A percentile compares a stretch with the other conserved stretches of the same genome.
These are phyloP conservation scores for Penicillium sp. DNA, from an alignment of 2,329 filamentous ascomycete species.

Conservation along the genomic window DNA sequence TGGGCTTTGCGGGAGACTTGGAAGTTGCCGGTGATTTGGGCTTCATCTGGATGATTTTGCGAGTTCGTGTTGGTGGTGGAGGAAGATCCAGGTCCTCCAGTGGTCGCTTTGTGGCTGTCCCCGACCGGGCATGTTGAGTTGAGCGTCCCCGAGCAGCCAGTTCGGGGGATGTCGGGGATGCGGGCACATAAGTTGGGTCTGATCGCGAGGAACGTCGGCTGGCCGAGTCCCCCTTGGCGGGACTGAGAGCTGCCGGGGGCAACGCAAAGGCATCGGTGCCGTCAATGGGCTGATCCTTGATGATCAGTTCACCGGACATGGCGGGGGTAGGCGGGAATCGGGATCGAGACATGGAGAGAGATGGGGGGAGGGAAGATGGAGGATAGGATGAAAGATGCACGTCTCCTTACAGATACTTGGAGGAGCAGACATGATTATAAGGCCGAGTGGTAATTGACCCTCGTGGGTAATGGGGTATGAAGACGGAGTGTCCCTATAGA, in stretches of 20 bases:
- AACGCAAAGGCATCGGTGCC: slow-evolving; percentile 44
- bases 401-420: background rate
- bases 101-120: slow-evolving; percentile 48
- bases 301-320: slow-evolving; percentile 47
- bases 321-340: slow-evolving; percentile 46
- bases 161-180: slow-evolving; percentile 44
- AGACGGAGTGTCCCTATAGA: slow-evolving; percentile 20
- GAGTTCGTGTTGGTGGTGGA: slow-evolving; percentile 86
- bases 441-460: background rate
- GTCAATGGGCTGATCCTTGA: slow-evolving; percentile 44
- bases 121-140: slow-evolving; percentile 36
- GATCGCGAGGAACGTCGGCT: slow-evolving; percentile 40
- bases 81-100: slow-evolving; percentile 74
- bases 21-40: slow-evolving; percentile 57
- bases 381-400: slow-evolving; percentile 1
- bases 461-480: slow-evolving; percentile 21
- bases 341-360: slow-evolving; percentile 41
- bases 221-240: slow-evolving; percentile 28
- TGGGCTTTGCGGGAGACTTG: slow-evolving; percentile 49
- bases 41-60: slow-evolving; percentile 99
- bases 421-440: slow-evolving; percentile 8
- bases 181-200: slow-evolving; percentile 39
- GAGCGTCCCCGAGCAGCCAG: slow-evolving; percentile 31
- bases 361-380: slow-evolving; percentile 6
- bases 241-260: slow-evolving; percentile 45